Conservation (phyloP, 2,329 filamentous ascomycete genomes). For the Microsporum audouinii region DNA sequence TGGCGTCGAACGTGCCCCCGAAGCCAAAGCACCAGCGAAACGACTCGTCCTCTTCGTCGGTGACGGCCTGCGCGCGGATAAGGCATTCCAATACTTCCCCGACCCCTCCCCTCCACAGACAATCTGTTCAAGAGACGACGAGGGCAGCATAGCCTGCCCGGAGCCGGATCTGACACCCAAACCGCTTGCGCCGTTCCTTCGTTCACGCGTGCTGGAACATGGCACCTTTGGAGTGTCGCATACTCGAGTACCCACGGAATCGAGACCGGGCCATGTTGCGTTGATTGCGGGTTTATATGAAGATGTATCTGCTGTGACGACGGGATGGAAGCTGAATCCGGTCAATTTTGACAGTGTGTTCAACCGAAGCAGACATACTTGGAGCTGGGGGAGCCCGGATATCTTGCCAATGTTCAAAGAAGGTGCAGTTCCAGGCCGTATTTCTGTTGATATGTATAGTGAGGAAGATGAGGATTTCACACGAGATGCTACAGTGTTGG, state of each 20-base stretch:
- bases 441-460: constrained; percentile 77
- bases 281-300: constrained; percentile 95
- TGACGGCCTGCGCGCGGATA: constrained; percentile 94
- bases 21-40: constrained; percentile 65
- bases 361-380: constrained; percentile 91
- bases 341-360: constrained; percentile 99
- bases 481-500: constrained; percentile 64
- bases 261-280: constrained; percentile 88
- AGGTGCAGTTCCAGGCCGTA: constrained; percentile 74
- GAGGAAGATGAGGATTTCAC: constrained; percentile 86
- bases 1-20: constrained; percentile 50
- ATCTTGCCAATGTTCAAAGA: constrained; percentile 95
- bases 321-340: constrained; percentile 96
- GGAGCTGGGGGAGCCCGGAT: constrained; percentile 98
- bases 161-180: constrained; percentile 58
- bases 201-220: constrained; percentile 74
- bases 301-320: constrained; percentile 93
- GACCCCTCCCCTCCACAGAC: constrained; percentile 57
- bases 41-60: constrained; percentile 89
- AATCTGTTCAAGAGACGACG: constrained; percentile 15
- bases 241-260: constrained; percentile 92
- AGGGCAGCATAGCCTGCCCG: constrained; percentile 39
- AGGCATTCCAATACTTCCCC: constrained; percentile 86
- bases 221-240: constrained; percentile 97
- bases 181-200: constrained; percentile 79